phyloP scores from a whole-genome alignment of 2,329 filamentous ascomycete species.

The Microsporum ferrugineum region DNA sequence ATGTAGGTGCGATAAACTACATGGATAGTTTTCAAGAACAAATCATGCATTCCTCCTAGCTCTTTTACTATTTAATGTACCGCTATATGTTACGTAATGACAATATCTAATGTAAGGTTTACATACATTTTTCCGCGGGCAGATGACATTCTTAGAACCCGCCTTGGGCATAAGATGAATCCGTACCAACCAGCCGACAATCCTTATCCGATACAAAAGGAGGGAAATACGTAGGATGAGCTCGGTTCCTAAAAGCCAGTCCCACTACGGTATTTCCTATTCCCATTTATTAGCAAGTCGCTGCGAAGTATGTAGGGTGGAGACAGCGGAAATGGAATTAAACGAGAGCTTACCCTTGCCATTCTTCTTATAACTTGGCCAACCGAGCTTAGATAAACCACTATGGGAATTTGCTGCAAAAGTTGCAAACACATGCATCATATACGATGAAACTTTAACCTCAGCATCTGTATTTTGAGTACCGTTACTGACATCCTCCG shows the following conservation, averaged over 20 bases:
- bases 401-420: constrained; percentile 25
- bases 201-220: neutral
- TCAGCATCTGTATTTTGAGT: constrained; percentile 50
- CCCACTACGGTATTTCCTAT: neutral
- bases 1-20: neutral
- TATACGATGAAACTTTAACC: constrained; percentile 30
- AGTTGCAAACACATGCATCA: constrained; percentile 20
- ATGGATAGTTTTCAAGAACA: neutral
- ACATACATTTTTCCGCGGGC: neutral
- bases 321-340: neutral
- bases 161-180: neutral
- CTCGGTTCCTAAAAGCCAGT: neutral
- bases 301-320: too few relatives aligned
- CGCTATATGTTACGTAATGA: neutral
- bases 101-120: neutral
- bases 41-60: too few relatives aligned
- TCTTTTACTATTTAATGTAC: neutral
- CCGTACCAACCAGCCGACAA: neutral
- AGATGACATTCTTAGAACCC: neutral
- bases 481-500: constrained; percentile 19
- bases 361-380: neutral
- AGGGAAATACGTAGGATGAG: neutral
- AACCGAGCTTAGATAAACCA: constrained; percentile 16
- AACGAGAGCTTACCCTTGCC: neutral
- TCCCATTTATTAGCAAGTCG: neutral